Conservation (phyloP, 2,329 filamentous ascomycete species). For the Colletotrichum euphorbiae region DNA sequence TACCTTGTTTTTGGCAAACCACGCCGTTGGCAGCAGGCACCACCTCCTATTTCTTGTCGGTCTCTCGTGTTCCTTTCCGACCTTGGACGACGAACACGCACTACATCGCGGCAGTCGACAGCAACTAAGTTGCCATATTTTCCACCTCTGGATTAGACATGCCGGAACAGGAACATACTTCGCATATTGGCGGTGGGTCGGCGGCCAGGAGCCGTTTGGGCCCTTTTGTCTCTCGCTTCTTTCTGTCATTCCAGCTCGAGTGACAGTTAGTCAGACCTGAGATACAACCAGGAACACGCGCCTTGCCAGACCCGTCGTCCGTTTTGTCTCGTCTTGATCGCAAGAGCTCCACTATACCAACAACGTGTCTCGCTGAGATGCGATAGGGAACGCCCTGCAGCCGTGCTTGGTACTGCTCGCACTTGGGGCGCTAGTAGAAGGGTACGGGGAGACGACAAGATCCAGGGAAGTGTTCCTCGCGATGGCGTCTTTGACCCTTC, state of each 20-base stretch:
- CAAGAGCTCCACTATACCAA: slow-evolving; percentile 2
- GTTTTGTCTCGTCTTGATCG: slow-evolving; percentile 5
- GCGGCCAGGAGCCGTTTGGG: slow-evolving; percentile 8
- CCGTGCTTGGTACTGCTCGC: neutral
- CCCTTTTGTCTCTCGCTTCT: slow-evolving; percentile 23
- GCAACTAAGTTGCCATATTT: neutral
- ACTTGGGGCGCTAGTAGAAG: neutral
- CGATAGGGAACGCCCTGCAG: slow-evolving; percentile 4
- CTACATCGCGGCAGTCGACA: neutral
- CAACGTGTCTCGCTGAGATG: slow-evolving; percentile 19
- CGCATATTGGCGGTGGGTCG: neutral
- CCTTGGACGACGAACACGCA: neutral
- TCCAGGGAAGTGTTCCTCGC: too few species aligned
- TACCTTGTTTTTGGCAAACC: neutral
- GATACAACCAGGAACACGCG: neutral
- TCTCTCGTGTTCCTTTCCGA: neutral
- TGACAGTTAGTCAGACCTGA: neutral
- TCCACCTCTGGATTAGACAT: neutral
- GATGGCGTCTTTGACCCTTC: too few species aligned
- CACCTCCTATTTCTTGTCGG: neutral
- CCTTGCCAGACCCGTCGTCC: slow-evolving; percentile 2
- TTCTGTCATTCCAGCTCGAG: neutral
- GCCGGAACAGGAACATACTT: neutral
- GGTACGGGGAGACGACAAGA: neutral
- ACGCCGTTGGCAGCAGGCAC: too few species aligned